Conservation (phyloP, 2,329 filamentous ascomycete genomes). For the Macrophomina phaseolina region DNA sequence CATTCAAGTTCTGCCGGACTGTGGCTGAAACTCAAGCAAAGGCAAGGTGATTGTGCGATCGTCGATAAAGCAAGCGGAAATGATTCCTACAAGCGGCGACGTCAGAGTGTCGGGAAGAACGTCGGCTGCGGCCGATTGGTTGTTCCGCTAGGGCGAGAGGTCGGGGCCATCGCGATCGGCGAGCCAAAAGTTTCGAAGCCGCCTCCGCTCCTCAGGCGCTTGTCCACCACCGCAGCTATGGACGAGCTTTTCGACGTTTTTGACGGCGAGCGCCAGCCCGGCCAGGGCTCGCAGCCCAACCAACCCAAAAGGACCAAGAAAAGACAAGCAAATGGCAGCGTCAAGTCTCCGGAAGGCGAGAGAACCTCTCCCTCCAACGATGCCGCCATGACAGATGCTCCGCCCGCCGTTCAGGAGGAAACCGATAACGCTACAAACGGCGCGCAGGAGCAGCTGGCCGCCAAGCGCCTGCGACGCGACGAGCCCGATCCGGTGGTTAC, state of each 20-base stretch:
- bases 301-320: conserved; percentile 71
- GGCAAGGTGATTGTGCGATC: not conserved
- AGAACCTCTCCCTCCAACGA: conserved; percentile 43
- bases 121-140: conserved; percentile 4
- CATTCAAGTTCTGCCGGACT: not conserved
- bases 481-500: conserved; percentile 83
- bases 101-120: not conserved
- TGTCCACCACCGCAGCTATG: conserved; percentile 36
- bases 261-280: conserved; percentile 42
- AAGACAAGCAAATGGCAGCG: conserved; percentile 80
- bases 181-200: conserved; percentile 24
- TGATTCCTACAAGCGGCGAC: not conserved
- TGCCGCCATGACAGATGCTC: conserved; percentile 53
- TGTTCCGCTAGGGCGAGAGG: not conserved
- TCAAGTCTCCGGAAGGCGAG: conserved; percentile 59
- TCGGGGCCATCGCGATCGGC: not conserved
- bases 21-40: not conserved
- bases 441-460: conserved; percentile 48
- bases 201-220: conserved; percentile 9
- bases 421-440: conserved; percentile 44
- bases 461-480: conserved; percentile 69
- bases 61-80: not conserved
- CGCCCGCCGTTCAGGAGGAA: conserved; percentile 37
- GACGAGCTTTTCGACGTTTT: conserved; percentile 55
- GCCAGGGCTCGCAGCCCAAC: conserved; percentile 29